phyloP scores from a whole-genome alignment of 108 stramenopile species.

The Seminavis robusta region DNA sequence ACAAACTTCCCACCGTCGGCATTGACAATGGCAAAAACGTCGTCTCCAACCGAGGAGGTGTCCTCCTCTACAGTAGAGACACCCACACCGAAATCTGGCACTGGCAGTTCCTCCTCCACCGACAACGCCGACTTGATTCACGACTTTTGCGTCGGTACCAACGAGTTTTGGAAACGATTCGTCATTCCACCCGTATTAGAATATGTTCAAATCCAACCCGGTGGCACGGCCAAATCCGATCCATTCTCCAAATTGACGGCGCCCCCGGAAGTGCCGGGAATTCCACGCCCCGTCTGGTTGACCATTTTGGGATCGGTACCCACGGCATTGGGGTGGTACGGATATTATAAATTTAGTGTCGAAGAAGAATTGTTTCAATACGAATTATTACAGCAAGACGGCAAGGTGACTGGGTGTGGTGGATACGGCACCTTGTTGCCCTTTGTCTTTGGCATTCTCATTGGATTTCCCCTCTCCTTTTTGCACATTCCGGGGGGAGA shows the following conservation, averaged over 20 bases:
- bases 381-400: slow-evolving; percentile 41
- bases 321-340: slow-evolving; percentile 66
- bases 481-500: slow-evolving; percentile 43
- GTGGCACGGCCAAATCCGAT: slow-evolving; percentile 30
- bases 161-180: slow-evolving; percentile 53
- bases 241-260: slow-evolving; percentile 40
- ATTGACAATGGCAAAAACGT: too few species aligned
- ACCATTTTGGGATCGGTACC: slow-evolving; percentile 58
- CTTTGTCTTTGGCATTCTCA: slow-evolving; percentile 53
- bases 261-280: slow-evolving; percentile 58
- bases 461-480: slow-evolving; percentile 50
- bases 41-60: too few species aligned
- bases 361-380: slow-evolving; percentile 70
- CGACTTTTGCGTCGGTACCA: slow-evolving; percentile 56
- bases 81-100: too few species aligned
- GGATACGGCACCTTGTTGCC: slow-evolving; percentile 67
- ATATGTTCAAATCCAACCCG: slow-evolving; percentile 47
- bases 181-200: slow-evolving; percentile 47
- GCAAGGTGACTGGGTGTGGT: slow-evolving; percentile 52
- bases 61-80: too few species aligned
- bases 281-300: slow-evolving; percentile 65
- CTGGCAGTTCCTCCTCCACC: background rate
- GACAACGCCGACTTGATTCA: slow-evolving; percentile 21
- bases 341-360: slow-evolving; percentile 63
- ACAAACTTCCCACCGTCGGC: too few species aligned